Evolutionary conservation across 2,329 filamentous ascomycete genomes (phyloP), one percentile per base, ranked within the genome.

Genomic region (Botryotinia calthae): DNA sequence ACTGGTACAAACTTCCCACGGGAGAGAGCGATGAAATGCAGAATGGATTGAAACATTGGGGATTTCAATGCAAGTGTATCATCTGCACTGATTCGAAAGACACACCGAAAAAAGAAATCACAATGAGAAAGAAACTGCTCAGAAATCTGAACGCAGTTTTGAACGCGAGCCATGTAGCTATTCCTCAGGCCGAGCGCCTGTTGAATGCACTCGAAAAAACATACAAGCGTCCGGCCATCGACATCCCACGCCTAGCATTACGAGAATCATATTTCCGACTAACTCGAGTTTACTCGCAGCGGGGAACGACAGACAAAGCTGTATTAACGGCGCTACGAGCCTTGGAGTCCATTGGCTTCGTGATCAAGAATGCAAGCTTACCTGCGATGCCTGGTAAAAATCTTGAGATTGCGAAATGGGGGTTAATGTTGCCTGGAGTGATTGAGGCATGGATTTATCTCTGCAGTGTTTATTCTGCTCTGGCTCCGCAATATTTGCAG

Each of bases 331-430:
- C 62, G 25, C 31, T 74, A 2, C 74, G 72, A 71, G 67, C 46
- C 9, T 46, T 76, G 16, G 44, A 61, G 5, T 75, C 70, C 28
- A 72, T 75, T 4, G 74, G 75, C 4, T 76, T 74, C 44, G 54
- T 71, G 6, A 71, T 76, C 34, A 63, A 70, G 16, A 71, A 73
- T 42, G 74, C 68, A 56, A 25, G 51, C 22, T 46, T 74, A 4
- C 72, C 70, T 18, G 40, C 54, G 12, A 14, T 48, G 10, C 22
- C 54, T 14, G 42, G 48, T 3, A 25, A 68, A 61, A 0, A 54
- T 28, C 65, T 75, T n/a, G 59, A 42, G 22, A 42, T 76, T 40
- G 68, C 71, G 69, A 75, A 70, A 42, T 76, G 70, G 73, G 74
- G 73, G 16, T 14, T 74, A 5, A n/a, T 74, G 42, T 34, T 72